These are phyloP conservation scores for Phyllosticta ampelicida DNA, from an alignment of 2,329 filamentous ascomycete species.

Conservation along the genomic window DNA sequence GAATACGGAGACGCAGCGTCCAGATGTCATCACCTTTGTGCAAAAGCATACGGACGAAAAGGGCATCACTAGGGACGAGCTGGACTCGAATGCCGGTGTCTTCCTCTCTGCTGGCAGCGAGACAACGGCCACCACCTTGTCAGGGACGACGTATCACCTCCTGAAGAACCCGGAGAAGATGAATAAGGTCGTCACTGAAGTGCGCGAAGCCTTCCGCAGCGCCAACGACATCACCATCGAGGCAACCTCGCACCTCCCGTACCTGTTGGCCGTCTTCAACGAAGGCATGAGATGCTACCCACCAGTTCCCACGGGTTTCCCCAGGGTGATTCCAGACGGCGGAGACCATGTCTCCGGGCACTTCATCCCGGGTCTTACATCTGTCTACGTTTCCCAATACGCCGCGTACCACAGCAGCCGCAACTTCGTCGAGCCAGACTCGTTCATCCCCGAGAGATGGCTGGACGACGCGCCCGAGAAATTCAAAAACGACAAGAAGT, in stretches of 20 bases:
- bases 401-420: constrained; percentile 19
- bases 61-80: neutral
- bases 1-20: neutral
- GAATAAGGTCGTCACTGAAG: constrained; percentile 18
- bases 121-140: constrained; percentile 24
- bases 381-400: constrained; percentile 20
- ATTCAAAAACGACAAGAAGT: constrained; percentile 21
- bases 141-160: constrained; percentile 22
- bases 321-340: constrained; percentile 25
- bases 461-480: constrained; percentile 14
- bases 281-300: constrained; percentile 38
- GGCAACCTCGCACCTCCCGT: constrained; percentile 22
- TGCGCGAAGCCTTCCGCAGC: constrained; percentile 18
- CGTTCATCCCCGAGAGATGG: constrained; percentile 27
- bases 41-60: neutral
- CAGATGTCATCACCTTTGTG: constrained; percentile 2
- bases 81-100: constrained; percentile 10
- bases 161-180: constrained; percentile 19
- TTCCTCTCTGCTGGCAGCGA: constrained; percentile 23
- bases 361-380: constrained; percentile 25
- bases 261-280: constrained; percentile 36
- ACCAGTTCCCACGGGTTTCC: constrained; percentile 32
- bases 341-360: constrained; percentile 29
- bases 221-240: constrained; percentile 26
- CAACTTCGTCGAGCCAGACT: constrained; percentile 24